Percentiles rank a stretch among this genome's conserved stretches.
Conservation (phyloP, 805 yeast species). For the Scheffersomyces amazonensis region DNA sequence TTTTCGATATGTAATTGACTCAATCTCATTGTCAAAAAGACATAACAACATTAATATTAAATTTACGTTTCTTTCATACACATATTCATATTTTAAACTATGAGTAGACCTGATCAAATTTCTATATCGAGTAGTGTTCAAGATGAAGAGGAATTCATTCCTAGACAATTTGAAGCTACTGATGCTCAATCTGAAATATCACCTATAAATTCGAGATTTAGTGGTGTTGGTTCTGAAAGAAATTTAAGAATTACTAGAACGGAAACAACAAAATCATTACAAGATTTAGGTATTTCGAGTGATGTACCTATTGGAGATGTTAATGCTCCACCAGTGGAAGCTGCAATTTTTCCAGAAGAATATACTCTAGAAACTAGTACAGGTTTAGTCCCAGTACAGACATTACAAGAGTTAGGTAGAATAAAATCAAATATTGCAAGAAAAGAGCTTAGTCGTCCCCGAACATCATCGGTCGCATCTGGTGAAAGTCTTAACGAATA, state of each 20-base stretch:
- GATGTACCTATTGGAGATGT: conserved; percentile 54
- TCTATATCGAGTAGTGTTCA: too few relatives aligned
- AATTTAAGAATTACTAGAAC: conserved; percentile 35
- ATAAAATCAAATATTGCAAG: conserved; percentile 9
- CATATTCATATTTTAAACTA: too few relatives aligned
- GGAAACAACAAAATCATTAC: conserved; percentile 72
- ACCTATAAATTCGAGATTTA: conserved; percentile 9
- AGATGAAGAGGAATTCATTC: background rate
- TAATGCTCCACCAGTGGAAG: conserved; percentile 41
- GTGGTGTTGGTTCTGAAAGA: background rate
- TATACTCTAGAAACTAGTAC: conserved; percentile 85
- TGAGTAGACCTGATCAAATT: too few relatives aligned
- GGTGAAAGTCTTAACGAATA: conserved; percentile 3
- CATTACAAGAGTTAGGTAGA: conserved; percentile 69
- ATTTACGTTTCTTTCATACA: too few relatives aligned
- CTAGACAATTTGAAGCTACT: conserved; percentile 14
- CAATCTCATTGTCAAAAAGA: too few relatives aligned
- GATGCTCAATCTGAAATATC: conserved; percentile 47
- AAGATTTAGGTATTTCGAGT: conserved; percentile 58
- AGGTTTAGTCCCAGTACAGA: conserved; percentile 79
- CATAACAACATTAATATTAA: too few relatives aligned
- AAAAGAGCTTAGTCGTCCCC: conserved; percentile 2
- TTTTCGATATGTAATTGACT: too few relatives aligned
- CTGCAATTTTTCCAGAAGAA: conserved; percentile 89
- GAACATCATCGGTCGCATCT: conserved; percentile 6